These are phyloP conservation scores for Tricholoma matsutake DNA, from an alignment of 768 basidiomycete species.

Conservation along the genomic window DNA sequence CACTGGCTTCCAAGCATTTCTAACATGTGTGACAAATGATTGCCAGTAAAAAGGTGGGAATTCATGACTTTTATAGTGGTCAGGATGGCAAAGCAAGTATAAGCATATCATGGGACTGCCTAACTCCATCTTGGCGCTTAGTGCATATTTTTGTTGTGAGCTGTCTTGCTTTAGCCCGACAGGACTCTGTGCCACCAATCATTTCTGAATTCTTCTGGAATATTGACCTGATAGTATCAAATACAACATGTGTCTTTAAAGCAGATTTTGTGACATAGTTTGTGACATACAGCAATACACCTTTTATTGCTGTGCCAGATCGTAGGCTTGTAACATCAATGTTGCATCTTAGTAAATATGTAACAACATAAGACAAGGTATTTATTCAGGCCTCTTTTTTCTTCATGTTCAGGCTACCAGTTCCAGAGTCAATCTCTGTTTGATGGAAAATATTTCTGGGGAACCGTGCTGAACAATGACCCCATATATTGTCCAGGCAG, in stretches of 20 bases:
- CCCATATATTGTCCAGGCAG: too few relatives aligned
- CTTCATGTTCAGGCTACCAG: too few relatives aligned
- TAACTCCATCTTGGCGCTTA: conserved; percentile 28
- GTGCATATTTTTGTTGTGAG: conserved; percentile 23
- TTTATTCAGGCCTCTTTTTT: too few relatives aligned
- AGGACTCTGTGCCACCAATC: conserved; percentile 12
- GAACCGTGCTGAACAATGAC: too few relatives aligned
- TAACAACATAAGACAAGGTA: too few relatives aligned
- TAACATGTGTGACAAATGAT: conserved; percentile 3
- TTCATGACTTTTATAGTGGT: conserved; percentile 29
- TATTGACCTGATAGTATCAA: conserved; percentile 24
- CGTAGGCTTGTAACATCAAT: too few relatives aligned
- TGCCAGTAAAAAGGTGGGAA: conserved; percentile 30
- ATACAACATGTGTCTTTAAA: conserved; percentile 19
- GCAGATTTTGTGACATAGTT: too few relatives aligned
- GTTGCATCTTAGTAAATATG: too few relatives aligned
- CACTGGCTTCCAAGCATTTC: not conserved
- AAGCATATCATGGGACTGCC: conserved; percentile 30
- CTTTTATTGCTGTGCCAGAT: too few relatives aligned
- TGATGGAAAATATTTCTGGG: too few relatives aligned
- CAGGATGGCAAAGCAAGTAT: conserved; percentile 30
- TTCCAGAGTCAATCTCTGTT: conserved; percentile 10
- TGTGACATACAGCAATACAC: too few relatives aligned
- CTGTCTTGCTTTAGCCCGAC: conserved; percentile 11
- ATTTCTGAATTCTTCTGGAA: conserved; percentile 22